Percentiles rank a stretch among this genome's conserved stretches.
These are phyloP conservation scores for Biancaea sappan DNA, from an alignment of 306 rosid species.

Conservation along the genomic window DNA sequence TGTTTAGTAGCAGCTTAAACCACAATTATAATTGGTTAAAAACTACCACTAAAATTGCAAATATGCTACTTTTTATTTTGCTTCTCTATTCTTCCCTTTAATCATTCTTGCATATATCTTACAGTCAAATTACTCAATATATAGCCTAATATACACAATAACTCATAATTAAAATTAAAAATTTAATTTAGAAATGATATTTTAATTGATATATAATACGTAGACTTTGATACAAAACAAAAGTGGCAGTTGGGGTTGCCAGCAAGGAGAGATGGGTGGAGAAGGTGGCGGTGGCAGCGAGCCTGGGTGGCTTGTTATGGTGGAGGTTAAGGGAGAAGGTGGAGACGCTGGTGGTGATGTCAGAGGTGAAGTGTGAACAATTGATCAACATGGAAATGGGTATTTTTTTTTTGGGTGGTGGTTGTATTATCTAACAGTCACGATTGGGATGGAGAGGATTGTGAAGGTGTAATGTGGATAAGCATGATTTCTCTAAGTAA, in stretches of 20 bases:
- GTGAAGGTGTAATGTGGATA: constrained; percentile 57
- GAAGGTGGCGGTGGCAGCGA: constrained; percentile 49
- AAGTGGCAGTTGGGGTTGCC: constrained; percentile 42
- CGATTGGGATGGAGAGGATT: constrained; percentile 65
- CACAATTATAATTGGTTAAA: too few species aligned
- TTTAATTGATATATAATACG: too few species aligned
- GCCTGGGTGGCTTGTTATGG: constrained; percentile 74
- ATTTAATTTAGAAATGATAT: too few species aligned
- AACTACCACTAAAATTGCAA: too few species aligned
- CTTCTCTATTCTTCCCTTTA: too few species aligned
- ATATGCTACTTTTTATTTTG: too few species aligned
- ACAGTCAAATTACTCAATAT: too few species aligned
- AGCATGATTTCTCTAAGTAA: constrained; percentile 38
- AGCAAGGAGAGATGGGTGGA: constrained; percentile 60
- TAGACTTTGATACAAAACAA: too few species aligned
- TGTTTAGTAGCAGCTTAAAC: too few species aligned
- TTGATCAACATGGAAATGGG: constrained; percentile 46
- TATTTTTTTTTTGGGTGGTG: constrained; percentile 67
- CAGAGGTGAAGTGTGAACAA: constrained; percentile 56
- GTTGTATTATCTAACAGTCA: constrained; percentile 66
- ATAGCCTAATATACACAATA: too few species aligned
- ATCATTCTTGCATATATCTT: too few species aligned
- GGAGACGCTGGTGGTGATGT: constrained; percentile 63
- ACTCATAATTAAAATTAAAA: too few species aligned
- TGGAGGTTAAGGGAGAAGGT: constrained; percentile 79